Base-by-base conservation (phyloP, 2,329 filamentous ascomycete genomes). In the Paecilomyces dactylethromorphus region DNA sequence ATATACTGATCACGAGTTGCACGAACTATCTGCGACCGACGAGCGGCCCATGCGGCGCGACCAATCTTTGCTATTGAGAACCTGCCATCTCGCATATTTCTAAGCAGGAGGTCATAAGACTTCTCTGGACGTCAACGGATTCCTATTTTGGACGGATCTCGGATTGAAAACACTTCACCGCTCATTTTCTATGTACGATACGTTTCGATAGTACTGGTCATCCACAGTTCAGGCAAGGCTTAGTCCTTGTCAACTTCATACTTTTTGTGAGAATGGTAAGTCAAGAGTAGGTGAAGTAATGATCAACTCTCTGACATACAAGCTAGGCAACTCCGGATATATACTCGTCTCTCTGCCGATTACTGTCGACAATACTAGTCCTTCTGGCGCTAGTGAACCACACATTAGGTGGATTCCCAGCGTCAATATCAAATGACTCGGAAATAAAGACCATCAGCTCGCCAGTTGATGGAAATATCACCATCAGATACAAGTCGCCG, bases 401-500 rank as follows among this genome's bases (percentile, higher is more conserved):
- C n/a, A 13, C 31, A 31, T 35, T 33, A 31, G 53, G 22, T 35
- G 22, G 31, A 22, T 54, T 54, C 26, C 53, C 53, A n/a, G 24
- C 53, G 6, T 32, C 31, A 54, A 13, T 5, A 29, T 29, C 26
- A n/a, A 29, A 60, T 2, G 62, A 64, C 24, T 62, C 64, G 11
- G 81, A 81, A 59, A 67, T 84, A 54, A 86, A 82, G 51, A 82
- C 83, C 52, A 79, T 89, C 58, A 73, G 72, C 26, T 89, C 87
- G 18, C 84, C 87, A 2, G 76, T 68, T 64, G 80, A 89, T 69
- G 75, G 77, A 29, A 81, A 82, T 63, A 83, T 91, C 68, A 86
- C 83, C 59, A 84, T 91, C 68, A 82, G 84, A 58, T 91, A 88
- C 78, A 90, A 87, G 67, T 76, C 80, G 35, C 83, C 83, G 2